These are phyloP conservation scores for Chlamydomonas reinhardtii DNA, from an alignment of 163 green algal species.

Conservation along the genomic window DNA sequence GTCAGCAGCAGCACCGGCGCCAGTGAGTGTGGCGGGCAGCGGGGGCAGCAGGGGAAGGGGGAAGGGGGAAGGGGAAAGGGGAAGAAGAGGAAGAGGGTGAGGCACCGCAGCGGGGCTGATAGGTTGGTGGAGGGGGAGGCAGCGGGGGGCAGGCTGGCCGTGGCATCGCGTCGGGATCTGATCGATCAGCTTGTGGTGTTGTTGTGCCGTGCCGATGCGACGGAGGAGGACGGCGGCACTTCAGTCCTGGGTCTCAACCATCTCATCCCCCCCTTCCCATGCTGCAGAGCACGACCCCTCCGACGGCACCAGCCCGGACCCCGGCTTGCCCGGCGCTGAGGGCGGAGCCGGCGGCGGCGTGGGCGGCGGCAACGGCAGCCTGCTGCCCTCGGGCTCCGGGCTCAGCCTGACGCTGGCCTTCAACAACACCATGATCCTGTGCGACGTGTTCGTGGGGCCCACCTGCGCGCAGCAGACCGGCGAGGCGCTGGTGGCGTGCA, in stretches of 20 bases:
- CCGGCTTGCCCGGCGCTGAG: background rate
- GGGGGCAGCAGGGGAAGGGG: background rate
- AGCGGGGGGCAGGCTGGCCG: too few relatives aligned
- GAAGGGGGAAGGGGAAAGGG: background rate
- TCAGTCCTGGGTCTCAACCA: too few relatives aligned
- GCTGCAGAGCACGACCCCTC: background rate
- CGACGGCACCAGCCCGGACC: background rate
- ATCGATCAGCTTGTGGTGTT: background rate
- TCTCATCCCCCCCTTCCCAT: too few relatives aligned
- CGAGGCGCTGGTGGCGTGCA: background rate
- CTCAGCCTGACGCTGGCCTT: background rate
- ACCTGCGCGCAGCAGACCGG: background rate
- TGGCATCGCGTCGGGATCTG: background rate
- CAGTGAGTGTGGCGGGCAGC: background rate
- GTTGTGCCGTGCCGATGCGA: too few relatives aligned
- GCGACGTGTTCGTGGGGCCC: constrained; percentile 19
- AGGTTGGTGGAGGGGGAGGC: too few relatives aligned
- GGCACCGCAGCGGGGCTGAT: too few relatives aligned
- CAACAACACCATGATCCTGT: constrained; percentile 13
- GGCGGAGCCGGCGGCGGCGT: too few relatives aligned
- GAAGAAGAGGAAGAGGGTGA: background rate
- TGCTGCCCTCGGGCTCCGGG: too few relatives aligned
- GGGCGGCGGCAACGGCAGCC: background rate
- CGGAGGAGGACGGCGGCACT: too few relatives aligned
- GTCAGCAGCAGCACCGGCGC: background rate